Percentiles rank a stretch among this genome's conserved stretches.
These are phyloP conservation scores for Coemansia guatemalensis DNA, from an alignment of 192 early-diverging fungal genomes.

Conservation along the genomic window DNA sequence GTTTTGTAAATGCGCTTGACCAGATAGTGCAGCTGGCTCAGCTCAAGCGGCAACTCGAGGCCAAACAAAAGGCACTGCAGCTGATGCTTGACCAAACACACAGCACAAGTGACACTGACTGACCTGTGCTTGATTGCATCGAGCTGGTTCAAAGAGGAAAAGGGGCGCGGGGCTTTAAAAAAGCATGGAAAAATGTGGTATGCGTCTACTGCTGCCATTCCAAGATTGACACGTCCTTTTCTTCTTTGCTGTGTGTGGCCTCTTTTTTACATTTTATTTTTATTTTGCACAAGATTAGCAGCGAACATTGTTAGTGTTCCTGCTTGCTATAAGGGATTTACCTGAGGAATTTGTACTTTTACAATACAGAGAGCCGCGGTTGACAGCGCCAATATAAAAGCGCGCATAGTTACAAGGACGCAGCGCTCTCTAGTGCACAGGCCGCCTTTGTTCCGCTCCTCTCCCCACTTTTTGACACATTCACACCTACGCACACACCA, in stretches of 20 bases:
- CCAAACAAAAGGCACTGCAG: slow-evolving; percentile 2
- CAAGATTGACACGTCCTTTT: neutral
- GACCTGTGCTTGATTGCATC: no score
- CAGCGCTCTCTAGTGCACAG: neutral
- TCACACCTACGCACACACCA: neutral
- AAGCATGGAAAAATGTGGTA: neutral
- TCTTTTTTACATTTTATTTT: neutral
- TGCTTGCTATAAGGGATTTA: neutral
- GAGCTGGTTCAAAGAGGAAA: neutral
- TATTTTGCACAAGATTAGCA: neutral
- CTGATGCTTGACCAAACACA: neutral
- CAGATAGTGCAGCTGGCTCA: slow-evolving; percentile 31
- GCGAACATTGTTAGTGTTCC: neutral
- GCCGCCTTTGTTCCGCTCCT: neutral
- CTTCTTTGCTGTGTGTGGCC: neutral
- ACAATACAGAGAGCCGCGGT: neutral
- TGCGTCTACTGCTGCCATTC: neutral
- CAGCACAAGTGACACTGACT: neutral
- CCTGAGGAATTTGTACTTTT: neutral
- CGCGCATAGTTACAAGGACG: neutral
- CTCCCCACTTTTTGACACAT: neutral
- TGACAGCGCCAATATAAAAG: neutral
- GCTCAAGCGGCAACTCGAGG: slow-evolving; percentile 8
- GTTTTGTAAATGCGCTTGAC: slow-evolving; percentile 32
- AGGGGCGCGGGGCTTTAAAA: neutral